A percentile compares a stretch with the other conserved stretches of the same genome.
Evolutionary conservation across 2,329 filamentous ascomycete species (phyloP).

Genomic region (Zymoseptoria brevis): DNA sequence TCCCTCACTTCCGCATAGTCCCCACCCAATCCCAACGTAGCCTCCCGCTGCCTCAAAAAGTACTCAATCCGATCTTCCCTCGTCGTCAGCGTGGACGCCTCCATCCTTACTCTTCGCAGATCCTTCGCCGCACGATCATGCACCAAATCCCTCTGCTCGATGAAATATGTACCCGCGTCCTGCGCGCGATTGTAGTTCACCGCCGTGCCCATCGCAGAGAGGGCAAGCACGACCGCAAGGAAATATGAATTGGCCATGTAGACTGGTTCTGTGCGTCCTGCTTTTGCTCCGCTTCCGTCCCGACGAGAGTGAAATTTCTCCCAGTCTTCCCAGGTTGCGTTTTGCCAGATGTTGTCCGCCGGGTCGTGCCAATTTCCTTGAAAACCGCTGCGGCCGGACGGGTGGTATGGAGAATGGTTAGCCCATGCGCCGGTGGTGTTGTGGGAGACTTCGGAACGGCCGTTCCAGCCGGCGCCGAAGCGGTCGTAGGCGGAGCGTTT

Average conservation of each 20-base stretch:
- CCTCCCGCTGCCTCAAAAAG: constrained; percentile 69
- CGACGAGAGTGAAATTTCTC: constrained; percentile 61
- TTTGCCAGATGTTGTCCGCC: constrained; percentile 50
- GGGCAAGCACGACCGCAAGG: constrained; percentile 59
- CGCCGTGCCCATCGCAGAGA: constrained; percentile 62
- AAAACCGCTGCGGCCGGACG: constrained; percentile 24
- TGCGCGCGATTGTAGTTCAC: constrained; percentile 65
- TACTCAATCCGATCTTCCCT: constrained; percentile 57
- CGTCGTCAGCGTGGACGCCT: constrained; percentile 41
- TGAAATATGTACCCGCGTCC: constrained; percentile 51
- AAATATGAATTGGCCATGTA: constrained; percentile 77
- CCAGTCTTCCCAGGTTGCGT: constrained; percentile 98
- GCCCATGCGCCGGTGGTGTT: constrained; percentile 4
- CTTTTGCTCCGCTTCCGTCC: constrained; percentile 26
- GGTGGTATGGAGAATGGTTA: constrained; percentile 14
- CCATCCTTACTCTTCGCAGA: constrained; percentile 48
- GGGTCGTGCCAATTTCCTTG: constrained; percentile 30
- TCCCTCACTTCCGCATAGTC: constrained; percentile 38
- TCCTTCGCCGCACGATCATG: constrained; percentile 60
- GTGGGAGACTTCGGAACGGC: constrained; percentile 32
- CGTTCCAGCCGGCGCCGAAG: constrained; percentile 72
- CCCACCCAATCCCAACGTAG: constrained; percentile 32
- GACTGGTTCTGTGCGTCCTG: constrained; percentile 44
- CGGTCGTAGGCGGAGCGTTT: constrained; percentile 76
- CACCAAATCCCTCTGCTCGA: constrained; percentile 59